Evolutionary conservation across 2,329 filamentous ascomycete genomes (phyloP), one percentile per base, ranked within the genome.

Genomic region (Penicillium aurantiogriseum): DNA sequence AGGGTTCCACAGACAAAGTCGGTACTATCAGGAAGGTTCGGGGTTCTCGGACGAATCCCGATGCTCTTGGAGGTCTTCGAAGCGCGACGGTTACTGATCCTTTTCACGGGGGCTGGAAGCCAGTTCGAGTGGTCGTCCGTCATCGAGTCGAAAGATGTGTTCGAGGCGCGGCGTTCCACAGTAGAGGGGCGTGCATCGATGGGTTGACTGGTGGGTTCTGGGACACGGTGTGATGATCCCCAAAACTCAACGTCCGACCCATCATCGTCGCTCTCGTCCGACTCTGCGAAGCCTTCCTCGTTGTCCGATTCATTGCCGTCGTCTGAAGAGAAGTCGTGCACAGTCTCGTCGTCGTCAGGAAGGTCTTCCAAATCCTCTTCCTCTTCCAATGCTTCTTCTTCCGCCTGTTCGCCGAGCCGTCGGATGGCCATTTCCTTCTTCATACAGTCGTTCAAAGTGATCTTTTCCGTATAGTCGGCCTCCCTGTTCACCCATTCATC

Each of bases 1-100:
- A 99, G 81, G 1, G 94, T 99, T 57, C 94, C 94, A 69, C 94
- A 97, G n/a, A 99, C 94, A 65, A 99, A 99, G 74, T 99, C 94
- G 15, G 94, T 97, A 75, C 92, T 97, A 74, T 99, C 94, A 1
- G 94, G 94, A 11, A 99, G 81, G 70, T 96, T 91, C 2, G 91
- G 90, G 1, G 89, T 90, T 25, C 83, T 82, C 39, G 85, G 83
- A 23, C 87, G 87, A 64, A 88, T 85, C 61, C 82, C 85, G 46
- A 81, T 66, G 21, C 76, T 69, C 40, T 78, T 79, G 43, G 72
- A 79, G 21, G 21, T 21, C 36, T 47, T 57, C 13, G 29, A 36
- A 15, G 79, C 51, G 66, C 67, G 69, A 55, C 63, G 68, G 70
- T 47, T 71, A 62, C 67, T 56, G 8, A 56, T 50, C 33, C 66